Percentiles rank a stretch among this genome's conserved stretches.
Evolutionary conservation across 495 filamentous ascomycete genomes (phyloP).

Genomic region (Cenococcum geophilum): DNA sequence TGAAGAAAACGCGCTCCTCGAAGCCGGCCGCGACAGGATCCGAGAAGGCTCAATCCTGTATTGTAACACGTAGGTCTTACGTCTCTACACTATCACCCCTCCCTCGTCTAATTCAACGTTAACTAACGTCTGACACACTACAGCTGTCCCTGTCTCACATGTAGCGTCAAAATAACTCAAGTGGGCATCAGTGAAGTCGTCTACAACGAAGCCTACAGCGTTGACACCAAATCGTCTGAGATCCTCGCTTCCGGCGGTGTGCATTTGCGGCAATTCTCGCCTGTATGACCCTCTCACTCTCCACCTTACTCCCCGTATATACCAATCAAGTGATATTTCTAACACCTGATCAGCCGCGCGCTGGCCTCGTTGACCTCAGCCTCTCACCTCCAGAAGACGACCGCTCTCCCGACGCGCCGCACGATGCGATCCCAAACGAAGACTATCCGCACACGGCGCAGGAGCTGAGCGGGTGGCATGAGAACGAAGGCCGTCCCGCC

Average conservation of each 20-base stretch:
- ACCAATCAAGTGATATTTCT: neutral
- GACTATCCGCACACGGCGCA: constrained; percentile 8
- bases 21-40: constrained; percentile 88
- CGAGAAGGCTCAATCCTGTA: constrained; percentile 74
- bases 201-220: constrained; percentile 85
- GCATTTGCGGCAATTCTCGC: constrained; percentile 26
- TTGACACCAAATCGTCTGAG: constrained; percentile 56
- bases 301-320: neutral
- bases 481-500: neutral
- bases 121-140: neutral
- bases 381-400: neutral
- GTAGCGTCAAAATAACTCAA: constrained; percentile 94
- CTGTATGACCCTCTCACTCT: neutral
- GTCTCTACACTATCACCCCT: neutral
- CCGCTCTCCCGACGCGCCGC: neutral
- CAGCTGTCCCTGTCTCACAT: constrained; percentile 92
- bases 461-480: constrained; percentile 2
- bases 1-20: constrained; percentile 92
- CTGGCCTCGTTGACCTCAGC: constrained; percentile 25
- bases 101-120: neutral
- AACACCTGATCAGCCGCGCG: constrained; percentile 6
- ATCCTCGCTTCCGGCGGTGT: constrained; percentile 28
- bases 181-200: constrained; percentile 94
- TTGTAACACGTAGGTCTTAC: constrained; percentile 68
- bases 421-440: neutral